A percentile compares a stretch with the other conserved stretches of the same genome.
These are phyloP conservation scores for Insectozyma bohioensis DNA, from an alignment of 1,139 yeast species.

Conservation along the genomic window DNA sequence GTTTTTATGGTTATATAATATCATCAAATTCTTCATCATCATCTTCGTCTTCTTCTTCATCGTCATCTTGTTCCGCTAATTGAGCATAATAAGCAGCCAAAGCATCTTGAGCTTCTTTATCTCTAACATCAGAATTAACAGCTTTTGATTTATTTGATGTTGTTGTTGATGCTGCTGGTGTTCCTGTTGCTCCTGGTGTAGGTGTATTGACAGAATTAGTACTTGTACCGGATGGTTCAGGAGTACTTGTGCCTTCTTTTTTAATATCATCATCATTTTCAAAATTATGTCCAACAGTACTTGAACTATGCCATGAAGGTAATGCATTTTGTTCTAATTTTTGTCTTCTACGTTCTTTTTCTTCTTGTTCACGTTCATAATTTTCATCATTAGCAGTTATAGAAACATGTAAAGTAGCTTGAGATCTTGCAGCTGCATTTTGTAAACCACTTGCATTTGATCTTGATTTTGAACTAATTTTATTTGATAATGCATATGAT, in stretches of 20 bases:
- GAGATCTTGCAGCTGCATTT: conserved; percentile 46
- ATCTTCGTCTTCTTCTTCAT: conserved; percentile 57
- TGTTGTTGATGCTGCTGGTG: conserved; percentile 11
- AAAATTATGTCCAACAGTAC: conserved; percentile 69
- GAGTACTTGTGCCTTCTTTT: conserved; percentile 12
- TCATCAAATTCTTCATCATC: conserved; percentile 29
- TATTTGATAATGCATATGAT: conserved; percentile 50
- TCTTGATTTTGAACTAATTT: conserved; percentile 31
- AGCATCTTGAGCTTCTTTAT: conserved; percentile 71
- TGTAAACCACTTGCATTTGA: conserved; percentile 32
- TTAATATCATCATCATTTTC: conserved; percentile 2
- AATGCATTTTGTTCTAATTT: conserved; percentile 90
- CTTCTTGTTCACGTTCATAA: conserved; percentile 62
- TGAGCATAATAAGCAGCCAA: conserved; percentile 78
- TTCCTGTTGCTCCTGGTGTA: conserved; percentile 6
- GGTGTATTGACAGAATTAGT: conserved; percentile 6
- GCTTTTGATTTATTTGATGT: conserved; percentile 1
- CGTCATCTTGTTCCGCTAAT: conserved; percentile 61
- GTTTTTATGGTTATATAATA: conserved; percentile 10
- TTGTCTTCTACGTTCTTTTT: conserved; percentile 65
- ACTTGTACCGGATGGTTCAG: conserved; percentile 6
- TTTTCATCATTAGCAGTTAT: conserved; percentile 91
- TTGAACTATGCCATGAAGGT: conserved; percentile 93
- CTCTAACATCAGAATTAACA: conserved; percentile 37
- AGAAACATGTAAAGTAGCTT: conserved; percentile 83